Conservation (phyloP, 352 stramenopile species). For the Phytophthora idaei region DNA sequence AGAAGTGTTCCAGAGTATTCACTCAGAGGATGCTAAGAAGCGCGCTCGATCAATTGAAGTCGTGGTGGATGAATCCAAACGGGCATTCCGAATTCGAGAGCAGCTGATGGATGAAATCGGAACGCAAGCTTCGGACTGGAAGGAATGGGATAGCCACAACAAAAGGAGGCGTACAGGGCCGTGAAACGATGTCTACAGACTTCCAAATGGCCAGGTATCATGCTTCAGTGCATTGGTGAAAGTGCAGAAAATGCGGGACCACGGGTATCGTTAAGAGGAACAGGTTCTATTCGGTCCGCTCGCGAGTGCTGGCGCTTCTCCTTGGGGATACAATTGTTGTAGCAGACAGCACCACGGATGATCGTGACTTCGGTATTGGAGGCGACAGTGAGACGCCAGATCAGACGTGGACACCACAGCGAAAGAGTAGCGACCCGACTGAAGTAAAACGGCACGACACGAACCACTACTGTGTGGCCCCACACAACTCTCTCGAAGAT, state of each 20-base stretch:
- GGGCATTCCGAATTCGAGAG: conserved; percentile 48
- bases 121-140: conserved; percentile 34
- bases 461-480: conserved; percentile 12
- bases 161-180: conserved; percentile 30
- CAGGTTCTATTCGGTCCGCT: too few species aligned
- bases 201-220: too few species aligned
- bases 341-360: conserved; percentile 25
- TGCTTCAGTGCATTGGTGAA: too few species aligned
- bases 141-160: conserved; percentile 35
- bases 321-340: too few species aligned
- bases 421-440: conserved; percentile 18
- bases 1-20: conserved; percentile 52
- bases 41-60: conserved; percentile 12
- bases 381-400: conserved; percentile 16
- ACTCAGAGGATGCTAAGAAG: conserved; percentile 24
- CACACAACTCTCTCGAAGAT: conserved; percentile 10
- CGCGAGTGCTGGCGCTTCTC: too few species aligned
- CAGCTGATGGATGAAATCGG: conserved; percentile 27
- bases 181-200: conserved; percentile 10
- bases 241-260: too few species aligned
- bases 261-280: too few species aligned
- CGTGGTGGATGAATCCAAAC: conserved; percentile 53
- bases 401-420: conserved; percentile 30
- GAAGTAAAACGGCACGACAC: conserved; percentile 23
- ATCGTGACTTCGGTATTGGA: conserved; percentile 27